Evolutionary conservation across 805 yeast species (phyloP).

Genomic region (Candida qinlingensis): DNA sequence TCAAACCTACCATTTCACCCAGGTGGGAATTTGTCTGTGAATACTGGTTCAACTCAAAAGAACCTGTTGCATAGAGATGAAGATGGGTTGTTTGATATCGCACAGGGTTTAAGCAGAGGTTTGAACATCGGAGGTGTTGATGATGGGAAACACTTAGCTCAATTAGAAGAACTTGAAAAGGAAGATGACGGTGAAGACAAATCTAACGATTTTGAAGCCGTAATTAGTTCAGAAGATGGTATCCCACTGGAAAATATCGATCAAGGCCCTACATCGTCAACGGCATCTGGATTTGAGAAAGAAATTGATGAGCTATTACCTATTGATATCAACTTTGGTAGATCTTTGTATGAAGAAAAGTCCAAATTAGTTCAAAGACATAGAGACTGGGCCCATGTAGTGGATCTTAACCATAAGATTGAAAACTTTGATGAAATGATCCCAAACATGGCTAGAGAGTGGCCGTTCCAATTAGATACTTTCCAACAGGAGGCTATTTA

Average conservation of each 20-base stretch:
- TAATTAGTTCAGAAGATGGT: background rate
- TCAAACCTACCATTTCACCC: conserved; percentile 86
- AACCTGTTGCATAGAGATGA: conserved; percentile 55
- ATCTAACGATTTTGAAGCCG: conserved; percentile 18
- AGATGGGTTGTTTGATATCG: conserved; percentile 74
- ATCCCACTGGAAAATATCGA: conserved; percentile 6
- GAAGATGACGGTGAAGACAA: conserved; percentile 26
- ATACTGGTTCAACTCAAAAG: conserved; percentile 24
- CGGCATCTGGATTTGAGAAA: conserved; percentile 18
- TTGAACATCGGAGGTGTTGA: conserved; percentile 25
- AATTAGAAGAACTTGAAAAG: conserved; percentile 15
- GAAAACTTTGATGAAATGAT: conserved; percentile 83
- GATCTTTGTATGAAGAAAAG: conserved; percentile 26
- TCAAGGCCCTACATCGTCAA: background rate
- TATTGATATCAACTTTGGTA: conserved; percentile 41
- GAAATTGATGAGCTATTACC: conserved; percentile 51
- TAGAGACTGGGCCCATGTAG: conserved; percentile 91
- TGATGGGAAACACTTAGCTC: background rate
- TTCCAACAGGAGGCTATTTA: conserved; percentile 97
- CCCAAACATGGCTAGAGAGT: conserved; percentile 87
- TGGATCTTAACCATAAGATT: conserved; percentile 77
- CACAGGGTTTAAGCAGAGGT: conserved; percentile 81
- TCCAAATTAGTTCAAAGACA: conserved; percentile 27
- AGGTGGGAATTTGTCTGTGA: conserved; percentile 57
- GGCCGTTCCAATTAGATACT: conserved; percentile 93